Percentiles rank a stretch among this genome's conserved stretches.
Evolutionary conservation across 2,329 filamentous ascomycete genomes (phyloP).

Genomic region (Aspergillus sp.): DNA sequence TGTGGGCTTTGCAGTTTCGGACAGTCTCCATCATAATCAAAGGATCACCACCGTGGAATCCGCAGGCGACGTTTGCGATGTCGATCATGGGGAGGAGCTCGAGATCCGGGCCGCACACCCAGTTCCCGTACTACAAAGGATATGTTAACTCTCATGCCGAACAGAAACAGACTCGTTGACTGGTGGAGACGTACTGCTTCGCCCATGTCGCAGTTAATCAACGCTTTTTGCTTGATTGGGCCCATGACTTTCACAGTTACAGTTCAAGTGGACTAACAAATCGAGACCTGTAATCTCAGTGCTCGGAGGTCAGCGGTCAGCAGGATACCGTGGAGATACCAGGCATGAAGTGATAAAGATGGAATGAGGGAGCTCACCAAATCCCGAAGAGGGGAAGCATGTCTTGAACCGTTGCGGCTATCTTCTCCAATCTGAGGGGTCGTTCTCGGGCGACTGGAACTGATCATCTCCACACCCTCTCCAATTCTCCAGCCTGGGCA

Average conservation of each 20-base stretch:
- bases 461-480: slow-evolving; percentile 4
- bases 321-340: not conserved
- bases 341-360: not conserved
- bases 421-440: too few relatives aligned
- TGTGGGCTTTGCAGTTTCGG: slow-evolving; percentile 55
- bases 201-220: slow-evolving; percentile 49
- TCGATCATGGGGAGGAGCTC: slow-evolving; percentile 61
- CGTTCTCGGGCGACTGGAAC: not conserved
- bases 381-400: not conserved
- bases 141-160: not conserved
- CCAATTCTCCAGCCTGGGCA: not conserved
- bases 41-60: slow-evolving; percentile 60
- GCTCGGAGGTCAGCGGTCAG: too few relatives aligned
- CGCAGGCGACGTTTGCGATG: slow-evolving; percentile 62
- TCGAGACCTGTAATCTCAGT: too few relatives aligned
- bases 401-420: too few relatives aligned
- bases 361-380: not conserved
- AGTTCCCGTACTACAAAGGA: slow-evolving; percentile 42
- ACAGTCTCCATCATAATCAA: slow-evolving; percentile 64
- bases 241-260: slow-evolving; percentile 34
- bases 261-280: too few relatives aligned
- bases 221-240: slow-evolving; percentile 51
- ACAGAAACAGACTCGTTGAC: not conserved
- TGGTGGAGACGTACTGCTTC: slow-evolving; percentile 33
- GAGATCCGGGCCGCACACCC: slow-evolving; percentile 54